Evolutionary conservation across 1,139 yeast species (phyloP), one percentile per base, ranked within the genome.

Genomic region (Petasospora rhodanensis): DNA sequence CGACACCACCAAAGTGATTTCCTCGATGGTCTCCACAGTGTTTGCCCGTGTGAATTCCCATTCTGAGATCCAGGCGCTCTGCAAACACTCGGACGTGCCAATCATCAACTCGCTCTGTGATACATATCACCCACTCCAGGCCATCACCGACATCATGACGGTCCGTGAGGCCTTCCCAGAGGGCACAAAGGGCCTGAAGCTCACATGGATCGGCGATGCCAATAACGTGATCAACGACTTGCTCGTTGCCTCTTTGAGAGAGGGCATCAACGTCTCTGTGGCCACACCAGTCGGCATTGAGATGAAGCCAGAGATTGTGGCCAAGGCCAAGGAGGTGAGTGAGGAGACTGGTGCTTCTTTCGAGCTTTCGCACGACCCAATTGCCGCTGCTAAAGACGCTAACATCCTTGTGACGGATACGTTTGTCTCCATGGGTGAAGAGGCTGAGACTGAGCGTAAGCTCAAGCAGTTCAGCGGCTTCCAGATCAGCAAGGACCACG

Each of bases 341-440:
- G 46, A 58, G 11, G 73, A 67, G 38, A 68, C 70, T 22, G 74
- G 77, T 14, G 70, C 83, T 19, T 51, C 64, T 0, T 70, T 86
- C 39, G 76, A 73, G 45, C 56, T 79, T n/a, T 72, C 82, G 6
- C 76, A 80, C 49, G 86, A 84, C 50, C 94, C 98, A 4, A 52
- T 63, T 13, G 64, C 55, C 13, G 96, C 97, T 1, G 75, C 86
- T 37, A 66, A 69, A 34, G 67, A 70, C 43, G 87, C 98, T 3
- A 76, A 89, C 54, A 68, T 91, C 24, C 59, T 91, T 15, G 98
- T 91, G 31, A 91, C 98, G n/a, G 98, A 91, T 52, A 91, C 98
- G 5, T 91, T 95, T 79, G 78, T 91, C 22, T 89, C 97, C 1
- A 91, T 91, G 98, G 98, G 98, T 40, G 91, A 91, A 65, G 98